These are phyloP conservation scores for Termitomyces sp. DNA, from an alignment of 768 basidiomycete genomes.

Conservation along the genomic window DNA sequence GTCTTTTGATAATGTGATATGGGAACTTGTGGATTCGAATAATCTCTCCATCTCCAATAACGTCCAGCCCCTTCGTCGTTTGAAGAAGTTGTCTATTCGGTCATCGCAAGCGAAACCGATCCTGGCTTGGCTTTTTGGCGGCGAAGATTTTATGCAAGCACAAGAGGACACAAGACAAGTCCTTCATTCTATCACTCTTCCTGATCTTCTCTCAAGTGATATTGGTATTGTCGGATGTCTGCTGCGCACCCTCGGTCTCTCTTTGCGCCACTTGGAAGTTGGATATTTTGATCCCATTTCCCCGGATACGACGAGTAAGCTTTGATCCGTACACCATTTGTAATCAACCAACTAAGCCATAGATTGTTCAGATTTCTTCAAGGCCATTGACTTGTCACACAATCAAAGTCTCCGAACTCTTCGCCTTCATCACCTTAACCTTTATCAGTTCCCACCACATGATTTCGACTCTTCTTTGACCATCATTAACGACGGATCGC, in stretches of 20 bases:
- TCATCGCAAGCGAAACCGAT: slow-evolving; percentile 23
- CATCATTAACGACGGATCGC: neutral
- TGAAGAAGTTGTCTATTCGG: slow-evolving; percentile 36
- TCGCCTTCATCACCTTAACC: slow-evolving; percentile 25
- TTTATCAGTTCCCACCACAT: slow-evolving; percentile 27
- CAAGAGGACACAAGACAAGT: slow-evolving; percentile 9
- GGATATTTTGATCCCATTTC: slow-evolving; percentile 25
- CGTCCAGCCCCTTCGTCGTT: neutral
- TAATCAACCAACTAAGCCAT: neutral
- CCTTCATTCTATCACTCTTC: slow-evolving; percentile 19
- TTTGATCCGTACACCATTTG: no score
- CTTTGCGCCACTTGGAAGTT: slow-evolving; percentile 26
- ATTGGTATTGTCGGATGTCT: slow-evolving; percentile 17
- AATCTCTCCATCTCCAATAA: slow-evolving; percentile 6
- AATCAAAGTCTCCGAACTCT: slow-evolving; percentile 23
- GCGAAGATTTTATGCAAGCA: slow-evolving; percentile 7
- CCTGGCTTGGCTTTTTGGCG: slow-evolving; percentile 24
- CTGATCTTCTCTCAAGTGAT: slow-evolving; percentile 28
- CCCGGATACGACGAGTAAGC: no score
- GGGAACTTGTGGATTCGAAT: slow-evolving; percentile 31
- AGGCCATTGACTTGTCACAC: slow-evolving; percentile 19
- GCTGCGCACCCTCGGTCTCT: slow-evolving; percentile 19
- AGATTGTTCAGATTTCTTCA: slow-evolving; percentile 14
- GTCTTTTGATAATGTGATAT: slow-evolving; percentile 43
- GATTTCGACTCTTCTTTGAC: neutral